Percentiles rank a stretch among this genome's conserved stretches.
phyloP scores from a whole-genome alignment of 106 monocot species.

The Alisma plantagoaquatica region DNA sequence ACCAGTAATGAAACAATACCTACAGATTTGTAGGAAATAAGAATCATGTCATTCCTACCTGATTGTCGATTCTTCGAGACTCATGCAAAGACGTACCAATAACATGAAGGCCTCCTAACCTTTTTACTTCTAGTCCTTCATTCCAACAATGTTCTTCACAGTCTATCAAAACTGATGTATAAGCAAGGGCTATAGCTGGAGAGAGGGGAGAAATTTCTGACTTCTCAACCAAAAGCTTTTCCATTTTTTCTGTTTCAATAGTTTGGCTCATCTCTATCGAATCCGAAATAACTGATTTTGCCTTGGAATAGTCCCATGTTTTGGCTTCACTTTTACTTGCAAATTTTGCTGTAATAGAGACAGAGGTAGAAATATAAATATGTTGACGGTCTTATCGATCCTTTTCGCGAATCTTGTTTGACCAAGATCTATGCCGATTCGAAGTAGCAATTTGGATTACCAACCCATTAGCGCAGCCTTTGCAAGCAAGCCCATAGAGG shows the following conservation, averaged over 20 bases:
- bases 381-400: too few species aligned
- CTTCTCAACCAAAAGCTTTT: constrained; percentile 44
- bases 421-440: background rate
- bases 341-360: constrained; percentile 49
- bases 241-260: constrained; percentile 46
- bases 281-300: constrained; percentile 64
- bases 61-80: constrained; percentile 96
- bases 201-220: constrained; percentile 53
- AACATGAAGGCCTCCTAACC: constrained; percentile 94
- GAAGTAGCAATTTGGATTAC: constrained; percentile 6
- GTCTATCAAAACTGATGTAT: constrained; percentile 62
- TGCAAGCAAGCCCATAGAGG: constrained; percentile 70
- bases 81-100: constrained; percentile 98
- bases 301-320: constrained; percentile 59
- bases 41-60: too few species aligned
- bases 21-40: too few species aligned
- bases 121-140: constrained; percentile 87
- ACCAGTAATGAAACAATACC: too few species aligned
- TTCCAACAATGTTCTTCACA: constrained; percentile 74
- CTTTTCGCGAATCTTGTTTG: background rate
- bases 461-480: constrained; percentile 83
- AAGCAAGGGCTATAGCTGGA: constrained; percentile 63
- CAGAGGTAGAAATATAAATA: background rate
- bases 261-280: constrained; percentile 80
- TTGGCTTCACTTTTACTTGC: constrained; percentile 61